Conservation (phyloP, 2,329 filamentous ascomycete genomes). For the Trichoderma citrinoviride region DNA sequence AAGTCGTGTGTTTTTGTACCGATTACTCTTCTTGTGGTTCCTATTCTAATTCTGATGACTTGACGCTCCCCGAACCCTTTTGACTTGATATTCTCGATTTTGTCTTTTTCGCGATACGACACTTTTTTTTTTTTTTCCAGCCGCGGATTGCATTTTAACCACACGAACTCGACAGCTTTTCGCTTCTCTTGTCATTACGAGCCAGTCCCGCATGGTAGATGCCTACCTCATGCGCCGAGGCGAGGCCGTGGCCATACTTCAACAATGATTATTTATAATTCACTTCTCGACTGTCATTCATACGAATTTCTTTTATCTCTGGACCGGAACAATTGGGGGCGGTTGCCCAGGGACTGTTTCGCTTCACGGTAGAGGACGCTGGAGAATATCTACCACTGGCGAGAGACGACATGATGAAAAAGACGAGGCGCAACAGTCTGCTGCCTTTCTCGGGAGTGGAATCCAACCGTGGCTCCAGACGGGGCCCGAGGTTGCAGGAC, state of each 20-base stretch:
- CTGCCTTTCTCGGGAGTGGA: constrained; percentile 14
- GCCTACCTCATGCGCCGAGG: constrained; percentile 24
- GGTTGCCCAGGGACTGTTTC: constrained; percentile 10
- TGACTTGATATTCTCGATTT: constrained; percentile 23
- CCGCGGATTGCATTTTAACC: constrained; percentile 33
- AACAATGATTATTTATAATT: constrained; percentile 37
- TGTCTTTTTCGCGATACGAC: constrained; percentile 36
- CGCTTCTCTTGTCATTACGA: constrained; percentile 11
- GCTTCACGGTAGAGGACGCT: constrained; percentile 3
- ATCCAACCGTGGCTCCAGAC: constrained; percentile 6
- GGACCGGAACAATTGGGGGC: constrained; percentile 26
- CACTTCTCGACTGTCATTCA: constrained; percentile 42
- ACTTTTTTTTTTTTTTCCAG: constrained; percentile 31
- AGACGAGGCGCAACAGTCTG: constrained; percentile 4
- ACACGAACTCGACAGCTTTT: constrained; percentile 22
- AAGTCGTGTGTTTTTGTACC: constrained; percentile 22
- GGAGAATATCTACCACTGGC: background rate
- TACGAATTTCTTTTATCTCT: constrained; percentile 32
- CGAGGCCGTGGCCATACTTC: constrained; percentile 24
- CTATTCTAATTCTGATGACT: constrained; percentile 36
- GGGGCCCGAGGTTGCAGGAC: constrained; percentile 4
- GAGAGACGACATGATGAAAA: constrained; percentile 4
- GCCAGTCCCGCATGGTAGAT: background rate
- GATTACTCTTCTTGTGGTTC: constrained; percentile 25
- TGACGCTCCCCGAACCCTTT: constrained; percentile 36